Evolutionary conservation across 2,329 filamentous ascomycete genomes (phyloP), one percentile per base, ranked within the genome.

Genomic region (Xylaria digitata): DNA sequence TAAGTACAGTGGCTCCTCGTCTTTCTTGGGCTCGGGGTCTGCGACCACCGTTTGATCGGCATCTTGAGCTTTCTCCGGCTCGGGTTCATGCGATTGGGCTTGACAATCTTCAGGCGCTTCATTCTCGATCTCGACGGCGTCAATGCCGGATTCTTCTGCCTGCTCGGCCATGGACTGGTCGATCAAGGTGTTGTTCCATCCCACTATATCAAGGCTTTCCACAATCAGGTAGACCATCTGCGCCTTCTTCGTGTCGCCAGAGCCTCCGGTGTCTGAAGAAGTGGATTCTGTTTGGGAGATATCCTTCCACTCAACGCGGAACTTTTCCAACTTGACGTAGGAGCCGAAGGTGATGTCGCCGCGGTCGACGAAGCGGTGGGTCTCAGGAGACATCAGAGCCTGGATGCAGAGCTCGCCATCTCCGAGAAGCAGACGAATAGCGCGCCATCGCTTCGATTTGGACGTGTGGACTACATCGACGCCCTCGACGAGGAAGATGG

Each of bases 351-450:
- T 76, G 42, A 87, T 71, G n/a, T 82, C 79, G 1, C 80, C 81
- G 0, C 73, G 74, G 46, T 85, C 80, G 8, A 86, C 78, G n/a
- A 85, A 80, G 3, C 80, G 78, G 57, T 87, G 84, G 75, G 84
- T 79, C 53, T 80, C 80, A 1, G 80, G 76, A 6, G 76, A 75
- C 48, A 87, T 73, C 7, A 88, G 74, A 0, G 84, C 84, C 73
- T 88, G 85, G n/a, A 88, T 80, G 69, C 83, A 87, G 3, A 86
- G 74, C 70, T 83, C 79, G 1, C 85, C 85, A 68, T 88, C 86
- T 43, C 85, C 83, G 0, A 88, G 80, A 0, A 87, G 61, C 11
- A 88, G 69, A 1, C 85, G 79, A 0, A 86, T 72, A 1, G 79
- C 77, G 37, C 84, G 82, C 79, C 82, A 82, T 73, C 78, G 73